Base-by-base conservation (phyloP, 2,329 filamentous ascomycete species). In the Clarireedia paspali region DNA sequence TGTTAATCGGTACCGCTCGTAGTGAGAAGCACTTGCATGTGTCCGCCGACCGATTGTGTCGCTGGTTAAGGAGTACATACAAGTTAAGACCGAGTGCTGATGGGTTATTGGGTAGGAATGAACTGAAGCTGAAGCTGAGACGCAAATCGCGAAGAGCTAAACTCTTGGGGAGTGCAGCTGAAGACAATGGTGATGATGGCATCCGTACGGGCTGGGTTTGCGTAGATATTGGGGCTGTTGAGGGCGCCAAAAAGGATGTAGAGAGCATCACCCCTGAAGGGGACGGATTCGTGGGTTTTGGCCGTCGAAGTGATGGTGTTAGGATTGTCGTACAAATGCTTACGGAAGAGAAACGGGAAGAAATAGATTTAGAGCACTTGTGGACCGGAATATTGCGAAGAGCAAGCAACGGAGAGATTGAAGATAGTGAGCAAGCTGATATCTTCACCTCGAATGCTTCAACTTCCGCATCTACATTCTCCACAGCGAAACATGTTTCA, bases 171-270 rank as follows among this genome's bases (percentile, higher is more conserved):
- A 87, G 84, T n/a, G 73, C 75, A 47, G 76, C 82, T 5, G 81
- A 82, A 10, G 78, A 78, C 14, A 80, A 79, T 48, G 74, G 79
- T 1, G 91, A 96, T 64, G 89, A 96, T 67, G 92, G 91, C 2
- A 88, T 96, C 52, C 85, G 87, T 12, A 96, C 92, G 0, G 91
- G 91, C 9, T 99, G 94, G 94, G 87, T 99, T 20, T 99, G 94
- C 71, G 88, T 97, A 59, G 95, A 96, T 68, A 80, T 94, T 9
- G 89, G 89, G 4, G 81, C 81, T 15, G 78, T 90, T 1, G 81
- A 86, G 45, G 79, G 80, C 23, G 75, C 77, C n/a, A 65, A 69
- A 15, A 66, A 69, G 7, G 56, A 60, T 26, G 53, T 52, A 23
- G 77, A 81, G 59, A 44, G 12, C 40, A 67, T 72, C 14, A 68